Evolutionary conservation across 257 asterid species (phyloP), one percentile per base, ranked within the genome.

Genomic region (Solanum appendiculatum): DNA sequence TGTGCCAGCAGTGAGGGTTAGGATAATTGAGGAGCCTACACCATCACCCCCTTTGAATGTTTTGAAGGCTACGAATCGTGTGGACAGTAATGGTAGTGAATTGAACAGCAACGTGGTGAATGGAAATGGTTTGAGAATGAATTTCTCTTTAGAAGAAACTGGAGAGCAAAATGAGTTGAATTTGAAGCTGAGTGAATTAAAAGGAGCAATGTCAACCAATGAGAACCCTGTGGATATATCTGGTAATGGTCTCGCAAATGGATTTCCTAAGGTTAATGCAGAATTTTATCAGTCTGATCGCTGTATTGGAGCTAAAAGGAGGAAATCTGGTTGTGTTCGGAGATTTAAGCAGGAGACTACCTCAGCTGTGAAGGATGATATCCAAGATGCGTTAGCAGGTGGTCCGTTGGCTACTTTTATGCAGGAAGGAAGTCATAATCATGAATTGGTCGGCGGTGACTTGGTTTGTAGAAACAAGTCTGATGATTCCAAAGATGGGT

Each of bases 311-410:
- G 96, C 99, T 78, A 97, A 74, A 87, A 93, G 87, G 94, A 94
- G 99, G 91, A 97, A 97, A 91, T 97, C 98, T 85, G 98, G 98
- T 88, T 91, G 91, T 74, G 99, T 97, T 39, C 96, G 92, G 92
- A 92, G 99, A 88, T 95, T 97, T 90, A 95, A 85, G 90, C 92
- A 90, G 92, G 97, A 94, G 86, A 86, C 90, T 6, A 86, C 89
- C 56, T 69, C 93, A 1, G 83, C 89, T 88, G 72, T 87, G 25
- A 83, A 77, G 75, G 90, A 90, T 80, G 93, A 85, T 87, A 86
- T 63, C 40, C 83, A 89, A 34, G 92, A 90, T 88, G 92, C 89
- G 44, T 87, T 86, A 72, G 60, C 87, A 27, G 54, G 56, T 66
- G 84, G 73, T 34, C 48, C 86, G 40, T 72, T 88, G 89, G 84